These are phyloP conservation scores for Elasticomyces elasticus DNA, from an alignment of 495 filamentous ascomycete species.

Conservation along the genomic window DNA sequence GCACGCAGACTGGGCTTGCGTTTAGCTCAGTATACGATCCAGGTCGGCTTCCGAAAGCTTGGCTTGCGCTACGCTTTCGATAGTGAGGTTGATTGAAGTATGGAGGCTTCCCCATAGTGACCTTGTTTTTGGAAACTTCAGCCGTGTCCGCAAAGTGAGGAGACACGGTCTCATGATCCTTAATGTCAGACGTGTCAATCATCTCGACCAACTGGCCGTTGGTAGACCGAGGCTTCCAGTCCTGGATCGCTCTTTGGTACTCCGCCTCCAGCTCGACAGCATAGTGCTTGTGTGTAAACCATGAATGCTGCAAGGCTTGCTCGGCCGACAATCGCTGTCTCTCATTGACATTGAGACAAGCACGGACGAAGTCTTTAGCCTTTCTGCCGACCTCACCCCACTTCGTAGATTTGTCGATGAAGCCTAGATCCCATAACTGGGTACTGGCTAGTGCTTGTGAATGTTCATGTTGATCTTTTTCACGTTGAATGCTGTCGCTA, in stretches of 20 bases:
- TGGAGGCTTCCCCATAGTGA: background rate
- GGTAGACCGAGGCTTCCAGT: slow-evolving; percentile 40
- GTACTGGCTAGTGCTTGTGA: background rate
- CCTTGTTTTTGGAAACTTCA: background rate
- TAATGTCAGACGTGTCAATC: slow-evolving; percentile 8
- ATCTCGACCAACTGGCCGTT: slow-evolving; percentile 23
- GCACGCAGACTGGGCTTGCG: background rate
- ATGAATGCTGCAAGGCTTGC: slow-evolving; percentile 47
- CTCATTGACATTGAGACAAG: slow-evolving; percentile 45
- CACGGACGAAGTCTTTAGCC: slow-evolving; percentile 45
- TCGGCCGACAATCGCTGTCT: slow-evolving; percentile 42
- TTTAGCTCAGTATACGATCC: background rate
- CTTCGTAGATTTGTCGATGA: slow-evolving; percentile 29
- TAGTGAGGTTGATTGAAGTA: too few relatives aligned
- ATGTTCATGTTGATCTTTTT: background rate
- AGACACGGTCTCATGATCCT: background rate
- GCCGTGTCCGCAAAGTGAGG: background rate
- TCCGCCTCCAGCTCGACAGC: slow-evolving; percentile 36
- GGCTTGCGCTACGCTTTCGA: background rate
- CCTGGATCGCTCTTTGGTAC: slow-evolving; percentile 37
- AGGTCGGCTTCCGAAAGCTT: background rate
- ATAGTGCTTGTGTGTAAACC: slow-evolving; percentile 45
- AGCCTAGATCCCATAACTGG: slow-evolving; percentile 15
- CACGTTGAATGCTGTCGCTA: slow-evolving; percentile 22
- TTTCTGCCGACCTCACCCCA: slow-evolving; percentile 34